Percentiles rank a stretch among this genome's conserved stretches.
These are phyloP conservation scores for Annona cherimola DNA, from an alignment of 164 flowering plant genomes.

Conservation along the genomic window DNA sequence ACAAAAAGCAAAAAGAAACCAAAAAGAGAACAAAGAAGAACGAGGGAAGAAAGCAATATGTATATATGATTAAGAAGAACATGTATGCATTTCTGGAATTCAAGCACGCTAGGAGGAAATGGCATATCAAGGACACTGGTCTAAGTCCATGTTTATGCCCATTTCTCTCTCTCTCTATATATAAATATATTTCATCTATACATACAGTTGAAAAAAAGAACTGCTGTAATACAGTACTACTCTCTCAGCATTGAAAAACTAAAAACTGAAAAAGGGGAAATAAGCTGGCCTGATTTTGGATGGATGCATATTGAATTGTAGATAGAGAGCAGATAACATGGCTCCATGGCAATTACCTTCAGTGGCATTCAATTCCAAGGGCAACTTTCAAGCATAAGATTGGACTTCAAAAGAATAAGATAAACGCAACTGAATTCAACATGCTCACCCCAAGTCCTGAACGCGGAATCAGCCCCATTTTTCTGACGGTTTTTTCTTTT, in stretches of 20 bases:
- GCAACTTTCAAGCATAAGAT: background rate
- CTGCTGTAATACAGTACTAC: background rate
- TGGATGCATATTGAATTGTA: background rate
- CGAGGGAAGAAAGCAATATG: background rate
- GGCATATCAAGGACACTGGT: conserved; percentile 3
- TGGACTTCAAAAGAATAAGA: background rate
- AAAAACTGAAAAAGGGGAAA: background rate
- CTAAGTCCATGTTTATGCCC: background rate
- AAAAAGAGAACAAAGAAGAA: background rate
- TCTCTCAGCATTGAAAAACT: background rate
- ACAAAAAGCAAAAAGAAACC: background rate
- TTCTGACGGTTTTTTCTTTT: too few species aligned
- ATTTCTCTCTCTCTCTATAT: background rate
- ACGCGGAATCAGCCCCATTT: too few species aligned
- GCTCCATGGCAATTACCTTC: background rate
- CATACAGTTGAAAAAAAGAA: conserved; percentile 1
- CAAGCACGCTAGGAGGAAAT: conserved; percentile 10
- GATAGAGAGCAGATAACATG: background rate
- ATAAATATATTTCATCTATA: conserved; percentile 2
- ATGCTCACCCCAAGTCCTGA: background rate
- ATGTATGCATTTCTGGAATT: conserved; percentile 5
- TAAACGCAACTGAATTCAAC: background rate
- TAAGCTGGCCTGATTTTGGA: background rate
- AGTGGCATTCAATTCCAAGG: background rate
- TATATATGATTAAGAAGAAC: background rate